phyloP scores from a whole-genome alignment of 768 basidiomycete genomes.

The Chalciporus pseudorubinellus region DNA sequence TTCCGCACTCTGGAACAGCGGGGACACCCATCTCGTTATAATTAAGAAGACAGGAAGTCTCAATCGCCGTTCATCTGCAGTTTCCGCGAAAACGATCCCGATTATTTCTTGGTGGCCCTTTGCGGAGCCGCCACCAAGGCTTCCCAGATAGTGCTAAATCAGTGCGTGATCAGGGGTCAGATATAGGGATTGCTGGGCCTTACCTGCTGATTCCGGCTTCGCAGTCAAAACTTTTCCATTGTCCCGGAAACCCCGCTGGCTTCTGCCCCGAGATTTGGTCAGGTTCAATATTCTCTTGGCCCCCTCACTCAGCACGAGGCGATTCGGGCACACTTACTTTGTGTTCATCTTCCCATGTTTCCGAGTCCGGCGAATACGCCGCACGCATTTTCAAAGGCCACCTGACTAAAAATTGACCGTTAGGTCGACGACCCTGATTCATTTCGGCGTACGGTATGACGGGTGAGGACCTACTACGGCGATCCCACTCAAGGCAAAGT shows the following conservation, averaged over 20 bases:
- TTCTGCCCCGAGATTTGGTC: conserved; percentile 11
- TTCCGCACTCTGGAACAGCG: conserved; percentile 7
- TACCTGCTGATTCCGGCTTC: conserved; percentile 28
- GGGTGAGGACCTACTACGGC: conserved; percentile 8
- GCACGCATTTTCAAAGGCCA: conserved; percentile 4
- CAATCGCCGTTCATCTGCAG: conserved; percentile 19
- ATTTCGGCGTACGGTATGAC: conserved; percentile 26
- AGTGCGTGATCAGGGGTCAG: conserved; percentile 21
- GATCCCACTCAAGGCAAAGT: conserved; percentile 13
- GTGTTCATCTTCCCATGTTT: neutral
- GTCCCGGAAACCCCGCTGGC: conserved; percentile 24
- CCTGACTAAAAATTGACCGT: neutral
- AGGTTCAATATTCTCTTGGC: neutral
- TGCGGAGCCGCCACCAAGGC: conserved; percentile 28
- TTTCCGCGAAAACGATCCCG: conserved; percentile 25
- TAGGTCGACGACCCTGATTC: conserved; percentile 26
- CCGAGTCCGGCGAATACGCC: conserved; percentile 1
- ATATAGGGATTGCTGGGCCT: conserved; percentile 24
- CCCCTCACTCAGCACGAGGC: conserved; percentile 3
- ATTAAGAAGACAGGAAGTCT: conserved; percentile 9
- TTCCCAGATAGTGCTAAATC: conserved; percentile 27
- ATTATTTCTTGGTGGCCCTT: conserved; percentile 13
- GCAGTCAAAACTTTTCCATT: conserved; percentile 21
- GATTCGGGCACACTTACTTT: neutral
- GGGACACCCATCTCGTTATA: neutral